phyloP scores from a whole-genome alignment of 129 eudicot genomes.

The Silybum marianum region DNA sequence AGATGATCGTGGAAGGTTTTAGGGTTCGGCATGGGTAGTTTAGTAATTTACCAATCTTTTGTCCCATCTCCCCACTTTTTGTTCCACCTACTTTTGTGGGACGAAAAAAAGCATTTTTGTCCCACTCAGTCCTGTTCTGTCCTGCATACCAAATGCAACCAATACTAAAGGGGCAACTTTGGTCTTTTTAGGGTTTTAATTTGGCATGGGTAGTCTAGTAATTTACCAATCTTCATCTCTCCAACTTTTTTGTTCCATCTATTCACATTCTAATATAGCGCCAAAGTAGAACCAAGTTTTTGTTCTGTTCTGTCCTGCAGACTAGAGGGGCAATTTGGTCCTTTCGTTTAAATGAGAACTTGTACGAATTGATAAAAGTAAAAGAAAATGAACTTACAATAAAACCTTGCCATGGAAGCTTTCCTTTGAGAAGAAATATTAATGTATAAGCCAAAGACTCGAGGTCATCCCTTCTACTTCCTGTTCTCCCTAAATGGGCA shows the following conservation, averaged over 20 bases:
- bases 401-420: constrained; percentile 83
- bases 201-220: not conserved
- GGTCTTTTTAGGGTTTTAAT: not conserved
- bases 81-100: not conserved
- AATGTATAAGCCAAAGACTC: constrained; percentile 85
- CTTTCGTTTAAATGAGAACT: not conserved
- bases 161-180: not conserved
- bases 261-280: not conserved
- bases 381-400: constrained; percentile 26
- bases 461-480: constrained; percentile 80
- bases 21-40: not conserved
- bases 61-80: not conserved
- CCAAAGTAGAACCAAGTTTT: no score
- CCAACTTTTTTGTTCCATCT: not conserved
- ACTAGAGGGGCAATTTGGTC: not conserved
- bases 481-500: constrained; percentile 85
- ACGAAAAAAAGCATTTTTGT: not conserved
- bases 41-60: not conserved
- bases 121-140: not conserved
- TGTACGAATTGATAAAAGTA: not conserved
- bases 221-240: not conserved
- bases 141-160: not conserved
- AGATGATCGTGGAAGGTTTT: not conserved
- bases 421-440: constrained; percentile 64
- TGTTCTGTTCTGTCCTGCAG: no score